These are phyloP conservation scores for Scheffersomyces quercinus DNA, from an alignment of 1,139 yeast species.

Conservation along the genomic window DNA sequence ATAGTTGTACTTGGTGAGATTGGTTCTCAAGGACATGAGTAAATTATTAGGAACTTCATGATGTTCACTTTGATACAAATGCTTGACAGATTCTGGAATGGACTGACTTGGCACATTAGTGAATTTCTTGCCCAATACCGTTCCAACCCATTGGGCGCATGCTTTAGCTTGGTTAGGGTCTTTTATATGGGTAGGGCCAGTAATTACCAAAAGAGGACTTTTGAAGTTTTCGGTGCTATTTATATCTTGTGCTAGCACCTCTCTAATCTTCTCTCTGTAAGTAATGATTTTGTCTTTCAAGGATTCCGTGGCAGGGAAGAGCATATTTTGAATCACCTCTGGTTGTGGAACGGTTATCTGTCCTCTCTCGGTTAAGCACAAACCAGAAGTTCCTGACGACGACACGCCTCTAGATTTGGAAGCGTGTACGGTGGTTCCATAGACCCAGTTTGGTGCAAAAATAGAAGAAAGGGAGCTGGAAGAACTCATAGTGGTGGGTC, in stretches of 20 bases:
- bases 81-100: constrained; percentile 13
- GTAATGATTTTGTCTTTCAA: constrained; percentile 28
- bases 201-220: constrained; percentile 33
- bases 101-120: constrained; percentile 6
- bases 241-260: constrained; percentile 11
- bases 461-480: background rate
- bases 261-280: constrained; percentile 17
- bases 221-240: constrained; percentile 2
- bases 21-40: constrained; percentile 30
- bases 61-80: constrained; percentile 11
- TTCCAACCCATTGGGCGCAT: constrained; percentile 46
- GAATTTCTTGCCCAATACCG: constrained; percentile 18
- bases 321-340: constrained; percentile 43
- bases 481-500: background rate
- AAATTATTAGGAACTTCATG: constrained; percentile 9
- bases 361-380: constrained; percentile 28
- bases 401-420: constrained; percentile 5
- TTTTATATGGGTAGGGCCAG: constrained; percentile 39
- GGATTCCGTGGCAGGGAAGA: constrained; percentile 33
- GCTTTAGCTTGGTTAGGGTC: constrained; percentile 32
- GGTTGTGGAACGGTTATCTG: constrained; percentile 44
- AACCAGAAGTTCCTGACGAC: constrained; percentile 18
- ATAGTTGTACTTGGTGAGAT: constrained; percentile 26
- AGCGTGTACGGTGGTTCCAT: constrained; percentile 18
- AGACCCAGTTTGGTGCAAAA: constrained; percentile 11